Evolutionary conservation across 1,139 yeast species (phyloP).

Genomic region (Saccharomyces pastorianus): DNA sequence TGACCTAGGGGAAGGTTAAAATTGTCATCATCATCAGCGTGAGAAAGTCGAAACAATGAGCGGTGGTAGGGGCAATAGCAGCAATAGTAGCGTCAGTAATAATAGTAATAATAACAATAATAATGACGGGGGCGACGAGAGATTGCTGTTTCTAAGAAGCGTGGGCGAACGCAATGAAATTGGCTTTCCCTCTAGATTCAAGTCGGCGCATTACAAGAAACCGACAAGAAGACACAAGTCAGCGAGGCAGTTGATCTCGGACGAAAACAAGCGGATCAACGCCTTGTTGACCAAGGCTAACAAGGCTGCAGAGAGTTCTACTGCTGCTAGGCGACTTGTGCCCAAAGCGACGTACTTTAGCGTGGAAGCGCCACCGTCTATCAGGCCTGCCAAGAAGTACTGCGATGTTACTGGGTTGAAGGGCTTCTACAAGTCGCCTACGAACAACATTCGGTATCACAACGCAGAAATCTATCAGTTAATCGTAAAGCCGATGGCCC

Average conservation of each 20-base stretch:
- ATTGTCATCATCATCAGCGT: not conserved
- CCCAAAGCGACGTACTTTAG: conserved; percentile 46
- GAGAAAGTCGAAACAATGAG: not conserved
- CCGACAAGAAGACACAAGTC: conserved; percentile 66
- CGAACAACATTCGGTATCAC: conserved; percentile 69
- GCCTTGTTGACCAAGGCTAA: conserved; percentile 8
- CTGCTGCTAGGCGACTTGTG: conserved; percentile 5
- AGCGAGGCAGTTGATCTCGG: conserved; percentile 63
- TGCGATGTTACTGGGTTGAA: conserved; percentile 92
- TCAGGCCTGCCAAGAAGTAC: conserved; percentile 72
- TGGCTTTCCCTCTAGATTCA: conserved; percentile 37
- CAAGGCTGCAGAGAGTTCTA: conserved; percentile 6
- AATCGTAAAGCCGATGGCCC: conserved; percentile 69
- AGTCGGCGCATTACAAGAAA: conserved; percentile 44
- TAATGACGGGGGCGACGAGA: conserved; percentile 11
- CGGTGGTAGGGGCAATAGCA: not conserved
- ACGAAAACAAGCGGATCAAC: conserved; percentile 47
- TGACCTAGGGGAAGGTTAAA: not conserved
- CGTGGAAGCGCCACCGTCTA: conserved; percentile 80
- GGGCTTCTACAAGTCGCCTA: conserved; percentile 68
- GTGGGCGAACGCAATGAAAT: conserved; percentile 20
- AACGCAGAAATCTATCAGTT: conserved; percentile 77
- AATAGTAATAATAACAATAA: not conserved
- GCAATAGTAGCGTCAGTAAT: not conserved
- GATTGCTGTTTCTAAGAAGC: conserved; percentile 23